Base-by-base conservation (phyloP, 805 yeast genomes). In the Sugiyamaella floridensis region DNA sequence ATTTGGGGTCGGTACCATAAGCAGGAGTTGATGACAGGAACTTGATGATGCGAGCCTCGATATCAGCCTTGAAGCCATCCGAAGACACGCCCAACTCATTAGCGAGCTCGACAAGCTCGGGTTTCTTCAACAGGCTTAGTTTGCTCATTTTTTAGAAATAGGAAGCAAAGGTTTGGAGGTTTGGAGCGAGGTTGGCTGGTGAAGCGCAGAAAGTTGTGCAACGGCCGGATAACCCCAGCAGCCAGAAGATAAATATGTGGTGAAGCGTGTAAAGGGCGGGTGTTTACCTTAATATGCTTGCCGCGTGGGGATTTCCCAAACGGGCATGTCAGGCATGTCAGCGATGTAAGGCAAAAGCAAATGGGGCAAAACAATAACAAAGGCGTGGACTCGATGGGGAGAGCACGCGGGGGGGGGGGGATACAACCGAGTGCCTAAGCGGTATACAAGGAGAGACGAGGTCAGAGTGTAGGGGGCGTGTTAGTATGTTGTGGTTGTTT, bases 41-140 rank as follows among this genome's bases (percentile, higher is more conserved):
- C 29, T 51, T 43, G 15, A 56, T 26, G 47, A 67, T 62, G 10
- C 69, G 60, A 5, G 57, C 56, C 48, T 65, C 70, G 22, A 67
- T 44, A 16, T 63, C 70, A 29, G 48, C 42, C 52, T 66, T 67
- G 49, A 59, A 40, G 15, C 71, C 71, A 9, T 62, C 64, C 8
- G 61, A 15, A 16, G 58, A 59, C 50, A 74, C 55, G 28, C 65
- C 65, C 55, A 74, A 67, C 40, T 62, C 64, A 14, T 60, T 54
- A 18, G 76, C 74, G 47, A 74, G 59, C 16, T 63, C 64, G 51
- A 67, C 65, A 48, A 74, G 67, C 19, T 67, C 67, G 32, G 64
- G 61, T 63, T 74, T 74, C 51, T 66, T 70, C 63, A 72, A 56
- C 47, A 61, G 60, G 52, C 65, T 63, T 55, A 73, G 63, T 58